Evolutionary conservation across 2,329 filamentous ascomycete species (phyloP).

Genomic region (Penicillium sp.): DNA sequence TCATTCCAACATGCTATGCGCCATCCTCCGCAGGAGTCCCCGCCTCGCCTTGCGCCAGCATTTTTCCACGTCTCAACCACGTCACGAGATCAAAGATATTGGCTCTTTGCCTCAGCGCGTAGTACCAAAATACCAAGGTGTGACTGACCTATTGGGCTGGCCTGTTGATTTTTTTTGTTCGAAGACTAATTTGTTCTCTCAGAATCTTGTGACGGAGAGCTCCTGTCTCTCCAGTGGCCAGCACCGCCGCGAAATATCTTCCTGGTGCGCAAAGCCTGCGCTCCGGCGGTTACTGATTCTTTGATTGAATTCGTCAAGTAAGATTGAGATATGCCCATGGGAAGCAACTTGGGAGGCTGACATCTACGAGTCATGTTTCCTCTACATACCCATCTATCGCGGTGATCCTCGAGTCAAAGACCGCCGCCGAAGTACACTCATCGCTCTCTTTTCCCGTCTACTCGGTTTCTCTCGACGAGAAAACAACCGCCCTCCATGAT

Average conservation of each 20-base stretch:
- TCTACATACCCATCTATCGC: conserved; percentile 76
- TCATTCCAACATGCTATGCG: conserved; percentile 20
- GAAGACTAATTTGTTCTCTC: conserved; percentile 9
- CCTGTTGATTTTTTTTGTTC: neutral
- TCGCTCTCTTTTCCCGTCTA: conserved; percentile 73
- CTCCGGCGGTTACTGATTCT: conserved; percentile 54
- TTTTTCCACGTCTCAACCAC: conserved; percentile 43
- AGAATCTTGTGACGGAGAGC: conserved; percentile 59
- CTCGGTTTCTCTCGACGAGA: conserved; percentile 38
- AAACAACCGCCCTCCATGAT: conserved; percentile 58
- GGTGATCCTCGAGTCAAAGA: conserved; percentile 75
- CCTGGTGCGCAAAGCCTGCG: conserved; percentile 65
- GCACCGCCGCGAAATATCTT: conserved; percentile 66
- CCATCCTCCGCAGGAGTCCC: conserved; percentile 14
- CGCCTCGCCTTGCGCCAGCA: conserved; percentile 24
- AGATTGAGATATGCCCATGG: neutral
- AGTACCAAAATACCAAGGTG: conserved; percentile 64
- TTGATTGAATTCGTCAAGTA: conserved; percentile 58
- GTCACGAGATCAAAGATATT: conserved; percentile 46
- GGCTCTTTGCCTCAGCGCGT: conserved; percentile 50
- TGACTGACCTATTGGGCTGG: conserved; percentile 20
- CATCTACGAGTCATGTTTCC: conserved; percentile 66
- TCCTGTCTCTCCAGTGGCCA: conserved; percentile 66
- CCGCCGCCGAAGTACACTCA: conserved; percentile 69
- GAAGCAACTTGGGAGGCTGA: neutral